Percentiles rank a stretch among this genome's conserved stretches.
These are phyloP conservation scores for Catenaria anguillulae DNA, from an alignment of 371 early-diverging fungal species.

Conservation along the genomic window DNA sequence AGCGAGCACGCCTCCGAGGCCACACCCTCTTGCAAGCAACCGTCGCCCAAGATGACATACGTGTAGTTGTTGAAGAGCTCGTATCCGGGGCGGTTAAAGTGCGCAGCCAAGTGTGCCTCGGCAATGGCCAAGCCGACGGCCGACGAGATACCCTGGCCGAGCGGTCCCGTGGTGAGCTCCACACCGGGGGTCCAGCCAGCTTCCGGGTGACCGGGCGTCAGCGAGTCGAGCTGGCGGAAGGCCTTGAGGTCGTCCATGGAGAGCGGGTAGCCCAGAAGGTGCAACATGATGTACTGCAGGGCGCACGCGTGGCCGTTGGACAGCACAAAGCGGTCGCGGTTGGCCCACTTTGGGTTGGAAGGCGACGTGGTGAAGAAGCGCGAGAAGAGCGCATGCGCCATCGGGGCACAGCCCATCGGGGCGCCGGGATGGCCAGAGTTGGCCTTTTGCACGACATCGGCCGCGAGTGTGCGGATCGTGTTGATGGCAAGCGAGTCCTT, in stretches of 20 bases:
- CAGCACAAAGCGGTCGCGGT: slow-evolving; percentile 96
- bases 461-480: slow-evolving; percentile 85
- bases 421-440: slow-evolving; percentile 99
- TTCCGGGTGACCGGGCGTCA: slow-evolving; percentile 95
- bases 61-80: slow-evolving; percentile 71
- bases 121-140: slow-evolving; percentile 96
- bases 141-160: slow-evolving; percentile 96
- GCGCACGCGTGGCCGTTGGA: slow-evolving; percentile 98
- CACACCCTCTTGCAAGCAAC: slow-evolving; percentile 99
- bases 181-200: slow-evolving; percentile 68
- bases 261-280: slow-evolving; percentile 77
- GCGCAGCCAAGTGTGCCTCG: slow-evolving; percentile 75
- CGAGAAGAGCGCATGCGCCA: slow-evolving; percentile 85
- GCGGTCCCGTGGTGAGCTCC: slow-evolving; percentile 98
- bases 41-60: slow-evolving; percentile 90
- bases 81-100: slow-evolving; percentile 75
- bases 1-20: slow-evolving; percentile 91
- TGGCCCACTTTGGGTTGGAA: slow-evolving; percentile 70
- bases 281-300: slow-evolving; percentile 83
- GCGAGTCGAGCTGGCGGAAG: slow-evolving; percentile 82
- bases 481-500: slow-evolving; percentile 61
- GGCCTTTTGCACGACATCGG: slow-evolving; percentile 88
- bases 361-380: slow-evolving; percentile 70
- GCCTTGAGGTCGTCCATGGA: slow-evolving; percentile 83
- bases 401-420: slow-evolving; percentile 96